A percentile compares a stretch with the other conserved stretches of the same genome.
These are phyloP conservation scores for Jamesozyma lodderae DNA, from an alignment of 805 yeast species.

Conservation along the genomic window DNA sequence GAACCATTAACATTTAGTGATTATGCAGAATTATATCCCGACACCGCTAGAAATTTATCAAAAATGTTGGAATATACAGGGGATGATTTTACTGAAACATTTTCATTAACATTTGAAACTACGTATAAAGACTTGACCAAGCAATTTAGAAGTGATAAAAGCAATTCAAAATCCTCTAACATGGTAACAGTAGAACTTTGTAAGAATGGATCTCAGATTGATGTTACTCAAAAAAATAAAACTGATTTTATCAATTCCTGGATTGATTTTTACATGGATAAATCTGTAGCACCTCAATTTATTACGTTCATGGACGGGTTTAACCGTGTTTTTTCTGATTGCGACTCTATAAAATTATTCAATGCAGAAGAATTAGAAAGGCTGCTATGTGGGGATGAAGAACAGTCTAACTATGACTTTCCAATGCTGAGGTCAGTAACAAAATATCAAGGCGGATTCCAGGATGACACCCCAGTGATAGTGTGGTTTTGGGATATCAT, in stretches of 20 bases:
- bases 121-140: conserved; percentile 34
- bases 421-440: conserved; percentile 62
- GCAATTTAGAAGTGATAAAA: conserved; percentile 11
- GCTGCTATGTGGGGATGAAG: conserved; percentile 68
- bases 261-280: conserved; percentile 50
- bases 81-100: conserved; percentile 37
- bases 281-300: conserved; percentile 44
- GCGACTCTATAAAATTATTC: conserved; percentile 67
- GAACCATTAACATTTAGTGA: conserved; percentile 53
- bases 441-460: conserved; percentile 58
- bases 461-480: conserved; percentile 35
- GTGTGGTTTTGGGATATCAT: conserved; percentile 81
- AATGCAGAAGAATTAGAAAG: conserved; percentile 74
- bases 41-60: conserved; percentile 44
- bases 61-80: conserved; percentile 38
- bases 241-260: conserved; percentile 54
- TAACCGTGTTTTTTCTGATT: conserved; percentile 61
- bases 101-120: conserved; percentile 56
- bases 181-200: conserved; percentile 42
- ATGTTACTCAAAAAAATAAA: conserved; percentile 53
- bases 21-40: conserved; percentile 60
- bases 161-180: conserved; percentile 1
- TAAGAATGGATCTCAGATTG: conserved; percentile 43
- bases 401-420: conserved; percentile 44
- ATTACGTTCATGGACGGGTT: conserved; percentile 63